phyloP scores from a whole-genome alignment of 331 rosid species.

The Erythrophleum ivorense region DNA sequence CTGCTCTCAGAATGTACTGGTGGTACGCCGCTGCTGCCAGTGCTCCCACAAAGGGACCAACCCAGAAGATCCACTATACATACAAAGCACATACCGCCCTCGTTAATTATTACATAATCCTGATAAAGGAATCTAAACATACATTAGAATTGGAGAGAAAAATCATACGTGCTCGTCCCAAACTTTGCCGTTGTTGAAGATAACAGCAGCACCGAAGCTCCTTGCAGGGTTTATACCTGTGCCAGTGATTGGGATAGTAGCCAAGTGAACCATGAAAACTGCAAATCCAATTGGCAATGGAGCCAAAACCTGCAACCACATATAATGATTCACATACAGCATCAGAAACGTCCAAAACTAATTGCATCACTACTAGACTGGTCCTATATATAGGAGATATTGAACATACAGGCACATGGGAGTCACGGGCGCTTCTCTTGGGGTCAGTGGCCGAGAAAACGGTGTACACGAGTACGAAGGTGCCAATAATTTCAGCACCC shows the following conservation, averaged over 20 bases:
- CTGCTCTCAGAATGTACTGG: slow-evolving; percentile 89
- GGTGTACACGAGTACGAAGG: slow-evolving; percentile 88
- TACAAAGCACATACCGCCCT: neutral
- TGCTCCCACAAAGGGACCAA: slow-evolving; percentile 90
- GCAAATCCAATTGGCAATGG: slow-evolving; percentile 94
- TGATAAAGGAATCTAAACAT: no score
- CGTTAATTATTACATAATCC: no score
- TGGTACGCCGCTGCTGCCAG: slow-evolving; percentile 87
- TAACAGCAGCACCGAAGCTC: slow-evolving; percentile 95
- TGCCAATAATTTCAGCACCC: slow-evolving; percentile 92
- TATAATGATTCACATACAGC: neutral
- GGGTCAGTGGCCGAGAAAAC: slow-evolving; percentile 98
- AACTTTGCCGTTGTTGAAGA: slow-evolving; percentile 56
- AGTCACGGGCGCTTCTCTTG: slow-evolving; percentile 92
- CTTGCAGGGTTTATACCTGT: slow-evolving; percentile 95
- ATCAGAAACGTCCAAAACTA: neutral
- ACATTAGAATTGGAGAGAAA: neutral
- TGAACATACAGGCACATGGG: slow-evolving; percentile 72
- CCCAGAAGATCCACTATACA: slow-evolving; percentile 94
- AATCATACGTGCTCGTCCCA: slow-evolving; percentile 82
- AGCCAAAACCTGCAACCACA: slow-evolving; percentile 68
- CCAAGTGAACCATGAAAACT: slow-evolving; percentile 88
- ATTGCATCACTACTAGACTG: neutral
- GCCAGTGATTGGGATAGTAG: slow-evolving; percentile 90
- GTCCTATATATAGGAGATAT: no score